phyloP scores from a whole-genome alignment of 2,329 filamentous ascomycete species.

The Myriosclerotinia duriaeana region DNA sequence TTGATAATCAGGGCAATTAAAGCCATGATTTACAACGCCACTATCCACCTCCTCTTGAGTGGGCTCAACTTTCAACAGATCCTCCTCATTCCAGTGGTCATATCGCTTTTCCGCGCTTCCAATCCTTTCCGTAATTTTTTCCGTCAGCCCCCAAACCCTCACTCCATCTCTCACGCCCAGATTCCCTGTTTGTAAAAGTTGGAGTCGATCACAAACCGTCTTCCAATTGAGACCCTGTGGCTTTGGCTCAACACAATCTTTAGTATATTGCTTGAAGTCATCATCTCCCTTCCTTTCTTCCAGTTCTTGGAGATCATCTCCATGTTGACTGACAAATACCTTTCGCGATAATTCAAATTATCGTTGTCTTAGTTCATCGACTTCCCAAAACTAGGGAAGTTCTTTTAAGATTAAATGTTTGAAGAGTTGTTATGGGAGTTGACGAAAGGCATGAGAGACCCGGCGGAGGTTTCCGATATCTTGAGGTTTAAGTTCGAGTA shows the following conservation, averaged over 20 bases:
- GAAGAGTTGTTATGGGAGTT: constrained; percentile 18
- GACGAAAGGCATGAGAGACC: constrained; percentile 21
- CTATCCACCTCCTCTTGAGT: not conserved
- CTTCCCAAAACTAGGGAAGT: constrained; percentile 26
- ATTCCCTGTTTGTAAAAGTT: constrained; percentile 18
- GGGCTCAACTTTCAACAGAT: not conserved
- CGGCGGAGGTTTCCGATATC: constrained; percentile 15
- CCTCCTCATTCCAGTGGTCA: not conserved
- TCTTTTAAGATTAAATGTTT: constrained; percentile 23
- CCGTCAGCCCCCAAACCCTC: constrained; percentile 20
- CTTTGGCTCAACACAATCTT: constrained; percentile 13
- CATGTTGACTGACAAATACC: constrained; percentile 1
- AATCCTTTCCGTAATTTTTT: constrained; percentile 23
- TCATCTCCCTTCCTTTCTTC: not conserved
- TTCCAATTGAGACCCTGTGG: constrained; percentile 22
- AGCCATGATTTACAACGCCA: not conserved
- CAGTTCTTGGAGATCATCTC: constrained; percentile 12
- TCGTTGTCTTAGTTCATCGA: constrained; percentile 17
- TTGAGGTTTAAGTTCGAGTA: constrained; percentile 8
- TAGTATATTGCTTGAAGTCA: constrained; percentile 14
- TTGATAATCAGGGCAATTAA: not conserved
- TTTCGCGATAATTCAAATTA: not conserved
- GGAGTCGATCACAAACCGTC: constrained; percentile 20
- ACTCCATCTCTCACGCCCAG: constrained; percentile 22
- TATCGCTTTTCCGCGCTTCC: not conserved